A percentile compares a stretch with the other conserved stretches of the same genome.
Conservation (phyloP, 2,329 filamentous ascomycete genomes). For the Phyllosticta capitalensis region DNA sequence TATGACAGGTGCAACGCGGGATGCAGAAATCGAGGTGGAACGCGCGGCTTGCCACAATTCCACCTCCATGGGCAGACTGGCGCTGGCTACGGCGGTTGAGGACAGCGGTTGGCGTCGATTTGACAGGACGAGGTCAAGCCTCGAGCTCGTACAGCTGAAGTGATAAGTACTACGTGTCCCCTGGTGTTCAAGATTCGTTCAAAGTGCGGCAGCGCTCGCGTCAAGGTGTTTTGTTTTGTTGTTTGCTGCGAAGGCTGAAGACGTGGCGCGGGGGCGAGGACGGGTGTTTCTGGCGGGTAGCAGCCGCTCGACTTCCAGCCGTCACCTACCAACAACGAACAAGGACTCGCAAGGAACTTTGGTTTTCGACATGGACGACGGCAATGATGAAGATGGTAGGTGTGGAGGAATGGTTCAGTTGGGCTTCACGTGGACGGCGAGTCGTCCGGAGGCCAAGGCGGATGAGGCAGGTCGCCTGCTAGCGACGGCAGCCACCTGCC, state of each 20-base stretch:
- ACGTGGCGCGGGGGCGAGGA: neutral
- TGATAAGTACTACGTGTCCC: neutral
- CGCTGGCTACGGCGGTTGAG: neutral
- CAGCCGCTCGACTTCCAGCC: too few species aligned
- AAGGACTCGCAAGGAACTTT: too few species aligned
- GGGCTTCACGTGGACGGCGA: neutral
- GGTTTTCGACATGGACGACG: too few species aligned
- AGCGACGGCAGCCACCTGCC: neutral
- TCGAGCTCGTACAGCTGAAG: neutral
- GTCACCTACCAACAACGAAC: too few species aligned
- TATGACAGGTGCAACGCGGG: neutral
- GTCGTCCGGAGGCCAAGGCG: neutral
- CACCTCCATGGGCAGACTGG: neutral
- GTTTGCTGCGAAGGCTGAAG: neutral
- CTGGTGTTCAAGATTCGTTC: too few species aligned
- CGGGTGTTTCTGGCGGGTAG: too few species aligned
- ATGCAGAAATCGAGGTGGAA: neutral
- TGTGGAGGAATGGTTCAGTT: neutral
- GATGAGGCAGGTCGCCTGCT: neutral
- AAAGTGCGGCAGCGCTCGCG: neutral
- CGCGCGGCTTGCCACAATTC: neutral
- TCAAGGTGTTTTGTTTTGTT: neutral
- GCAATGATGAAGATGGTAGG: too few species aligned
- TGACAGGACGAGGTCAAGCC: neutral
- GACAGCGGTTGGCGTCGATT: neutral